Evolutionary conservation across 2,329 filamentous ascomycete species (phyloP).

Genomic region (Byssochlamys sp.): DNA sequence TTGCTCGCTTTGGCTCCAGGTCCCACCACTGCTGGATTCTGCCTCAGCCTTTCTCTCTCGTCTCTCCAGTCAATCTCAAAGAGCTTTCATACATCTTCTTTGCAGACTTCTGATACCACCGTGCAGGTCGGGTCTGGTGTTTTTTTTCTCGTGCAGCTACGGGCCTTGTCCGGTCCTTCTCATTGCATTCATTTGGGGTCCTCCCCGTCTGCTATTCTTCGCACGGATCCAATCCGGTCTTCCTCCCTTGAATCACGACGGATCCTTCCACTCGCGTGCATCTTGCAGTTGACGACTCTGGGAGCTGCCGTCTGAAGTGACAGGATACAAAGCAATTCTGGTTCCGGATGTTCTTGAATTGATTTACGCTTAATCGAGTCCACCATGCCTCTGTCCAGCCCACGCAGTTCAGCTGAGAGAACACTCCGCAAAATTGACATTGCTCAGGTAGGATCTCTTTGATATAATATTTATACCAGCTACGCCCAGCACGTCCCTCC

Average conservation of each 20-base stretch:
- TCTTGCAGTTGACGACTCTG: not conserved
- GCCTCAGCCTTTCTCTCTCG: not conserved
- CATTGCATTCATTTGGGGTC: not conserved
- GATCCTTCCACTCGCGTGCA: not conserved
- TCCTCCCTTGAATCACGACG: not conserved
- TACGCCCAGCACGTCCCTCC: not conserved
- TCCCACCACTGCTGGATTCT: not conserved
- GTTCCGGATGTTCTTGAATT: slow-evolving; percentile 6
- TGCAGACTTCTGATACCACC: not conserved
- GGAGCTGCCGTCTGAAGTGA: not conserved
- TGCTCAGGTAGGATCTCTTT: slow-evolving; percentile 26
- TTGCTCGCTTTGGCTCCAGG: not conserved
- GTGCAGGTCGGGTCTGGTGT: not conserved
- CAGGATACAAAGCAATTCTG: not conserved
- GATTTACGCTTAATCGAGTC: slow-evolving; percentile 6
- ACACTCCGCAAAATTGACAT: slow-evolving; percentile 34
- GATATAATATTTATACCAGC: not conserved
- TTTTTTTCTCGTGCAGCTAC: not conserved
- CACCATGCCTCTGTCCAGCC: slow-evolving; percentile 24
- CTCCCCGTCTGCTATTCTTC: not conserved
- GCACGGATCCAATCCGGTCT: not conserved
- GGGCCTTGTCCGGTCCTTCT: not conserved
- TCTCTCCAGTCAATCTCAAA: not conserved
- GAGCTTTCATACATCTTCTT: not conserved
- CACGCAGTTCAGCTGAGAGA: slow-evolving; percentile 24